A percentile compares a stretch with the other conserved stretches of the same genome.
These are phyloP conservation scores for Terfezia boudieri DNA, from an alignment of 495 filamentous ascomycete genomes.

Conservation along the genomic window DNA sequence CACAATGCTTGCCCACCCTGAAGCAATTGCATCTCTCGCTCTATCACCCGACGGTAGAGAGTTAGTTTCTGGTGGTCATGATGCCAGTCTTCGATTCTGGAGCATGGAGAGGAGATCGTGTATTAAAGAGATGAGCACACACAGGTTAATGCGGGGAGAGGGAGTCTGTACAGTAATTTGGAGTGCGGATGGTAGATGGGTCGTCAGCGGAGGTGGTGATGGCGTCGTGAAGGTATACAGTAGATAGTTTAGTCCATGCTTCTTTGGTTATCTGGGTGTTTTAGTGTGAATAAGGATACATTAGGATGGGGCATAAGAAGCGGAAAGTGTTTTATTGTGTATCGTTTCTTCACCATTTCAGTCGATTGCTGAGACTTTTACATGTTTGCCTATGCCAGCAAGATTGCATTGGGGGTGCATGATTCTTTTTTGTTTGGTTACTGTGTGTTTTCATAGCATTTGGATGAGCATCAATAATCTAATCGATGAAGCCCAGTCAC, in stretches of 20 bases:
- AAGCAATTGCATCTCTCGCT: slow-evolving; percentile 71
- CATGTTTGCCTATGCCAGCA: too few species aligned
- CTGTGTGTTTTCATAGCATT: too few species aligned
- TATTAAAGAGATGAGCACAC: slow-evolving; percentile 78
- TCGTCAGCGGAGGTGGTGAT: slow-evolving; percentile 88
- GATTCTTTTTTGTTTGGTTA: too few species aligned
- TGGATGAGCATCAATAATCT: too few species aligned
- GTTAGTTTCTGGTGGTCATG: slow-evolving; percentile 87
- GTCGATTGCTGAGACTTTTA: too few species aligned
- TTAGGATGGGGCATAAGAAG: slow-evolving; percentile 1
- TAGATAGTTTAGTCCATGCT: slow-evolving; percentile 20
- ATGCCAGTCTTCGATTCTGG: slow-evolving; percentile 90
- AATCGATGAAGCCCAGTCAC: too few species aligned
- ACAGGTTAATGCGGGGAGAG: slow-evolving; percentile 80
- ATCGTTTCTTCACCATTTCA: too few species aligned
- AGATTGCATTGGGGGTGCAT: too few species aligned
- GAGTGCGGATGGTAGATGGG: slow-evolving; percentile 84
- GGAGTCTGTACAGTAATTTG: slow-evolving; percentile 83
- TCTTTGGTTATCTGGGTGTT: not conserved
- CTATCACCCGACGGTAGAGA: slow-evolving; percentile 82
- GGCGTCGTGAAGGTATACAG: slow-evolving; percentile 93
- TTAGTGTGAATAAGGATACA: not conserved
- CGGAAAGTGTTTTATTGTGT: slow-evolving; percentile 4
- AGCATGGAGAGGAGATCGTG: slow-evolving; percentile 84
- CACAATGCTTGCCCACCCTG: slow-evolving; percentile 88